Base-by-base conservation (phyloP, 192 early-diverging fungal species). In the Podila clonocystis region DNA sequence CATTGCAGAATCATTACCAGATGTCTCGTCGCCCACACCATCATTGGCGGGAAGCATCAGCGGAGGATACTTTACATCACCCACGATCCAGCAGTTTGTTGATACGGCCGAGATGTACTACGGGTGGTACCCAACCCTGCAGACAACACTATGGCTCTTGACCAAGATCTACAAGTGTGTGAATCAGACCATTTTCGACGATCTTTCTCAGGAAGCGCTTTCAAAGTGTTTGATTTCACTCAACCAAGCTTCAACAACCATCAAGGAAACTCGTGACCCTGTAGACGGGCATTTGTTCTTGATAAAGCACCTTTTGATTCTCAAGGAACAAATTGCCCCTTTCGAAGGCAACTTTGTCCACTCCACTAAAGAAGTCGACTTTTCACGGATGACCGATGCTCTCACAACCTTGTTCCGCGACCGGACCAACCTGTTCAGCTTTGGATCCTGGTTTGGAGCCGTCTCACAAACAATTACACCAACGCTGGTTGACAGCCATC, bases 281-380 rank as follows among this genome's bases (percentile, higher is more conserved):
- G 70, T 79, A 9, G 95, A 96, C 71, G 93, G 90, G 12, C 90
- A 93, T 52, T 82, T 96, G 20, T 96, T 96, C 75, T 82, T 95
- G 55, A 94, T 96, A 48, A 96, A 96, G 68, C 95, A 96, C 74
- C 65, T 96, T n/a, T 72, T 96, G 26, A 91, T 93, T 67, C 83
- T 96, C 9, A 89, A 95, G 49, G 95, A 96, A 38, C 93, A 95
- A 65, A 92, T 95, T 36, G 85, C 90, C 2, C 86, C 90, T 4
- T 96, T 93, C 84, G 92, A 93, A 64, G 87, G 88, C n/a, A 85
- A 89, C 65, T 92, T 95, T 74, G 86, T 94, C 11, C 91, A 93
- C 50, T 84, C 83, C 49, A 90, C 90, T 68, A 91, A 94, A 62
- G 83, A 88, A 24, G 75, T 96, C 15, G 91, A 95, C 63, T 92